Conservation (phyloP, 129 eudicot genomes). For the Helichrysum umbraculigerum region DNA sequence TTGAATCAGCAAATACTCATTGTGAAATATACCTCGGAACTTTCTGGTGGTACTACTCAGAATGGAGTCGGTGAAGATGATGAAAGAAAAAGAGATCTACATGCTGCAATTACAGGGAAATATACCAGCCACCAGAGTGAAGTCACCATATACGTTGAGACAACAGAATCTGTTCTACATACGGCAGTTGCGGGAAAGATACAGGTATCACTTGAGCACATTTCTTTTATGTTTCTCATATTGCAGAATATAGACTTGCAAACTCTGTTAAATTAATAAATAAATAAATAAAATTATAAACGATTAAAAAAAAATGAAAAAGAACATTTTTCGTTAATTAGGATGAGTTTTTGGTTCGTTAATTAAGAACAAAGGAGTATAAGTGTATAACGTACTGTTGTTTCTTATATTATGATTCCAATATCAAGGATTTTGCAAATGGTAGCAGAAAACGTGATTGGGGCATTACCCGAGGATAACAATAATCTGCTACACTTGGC, state of each 20-base stretch:
- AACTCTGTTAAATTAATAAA: too few relatives aligned
- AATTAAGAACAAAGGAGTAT: too few relatives aligned
- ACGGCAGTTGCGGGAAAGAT: slow-evolving; percentile 18
- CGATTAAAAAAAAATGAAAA: too few relatives aligned
- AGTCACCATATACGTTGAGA: too few relatives aligned
- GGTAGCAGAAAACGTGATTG: not conserved
- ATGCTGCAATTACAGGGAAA: too few relatives aligned
- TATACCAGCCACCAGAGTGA: too few relatives aligned
- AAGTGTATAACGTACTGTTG: too few relatives aligned
- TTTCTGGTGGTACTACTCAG: not conserved
- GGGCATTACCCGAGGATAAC: not conserved
- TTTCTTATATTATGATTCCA: not conserved
- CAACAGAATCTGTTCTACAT: not conserved
- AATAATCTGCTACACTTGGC: slow-evolving; percentile 23
- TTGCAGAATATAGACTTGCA: too few relatives aligned
- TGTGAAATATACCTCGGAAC: slow-evolving; percentile 13
- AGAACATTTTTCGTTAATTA: too few relatives aligned
- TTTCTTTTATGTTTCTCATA: not conserved
- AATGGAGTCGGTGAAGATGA: not conserved
- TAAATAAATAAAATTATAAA: not conserved
- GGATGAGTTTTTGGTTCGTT: too few relatives aligned
- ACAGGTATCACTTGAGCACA: not conserved
- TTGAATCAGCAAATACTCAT: slow-evolving; percentile 19
- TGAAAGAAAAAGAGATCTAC: too few relatives aligned
- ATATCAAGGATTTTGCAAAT: slow-evolving; percentile 9